Evolutionary conservation across 2,329 filamentous ascomycete species (phyloP), one percentile per base, ranked within the genome.

Genomic region (Nemania sp.): DNA sequence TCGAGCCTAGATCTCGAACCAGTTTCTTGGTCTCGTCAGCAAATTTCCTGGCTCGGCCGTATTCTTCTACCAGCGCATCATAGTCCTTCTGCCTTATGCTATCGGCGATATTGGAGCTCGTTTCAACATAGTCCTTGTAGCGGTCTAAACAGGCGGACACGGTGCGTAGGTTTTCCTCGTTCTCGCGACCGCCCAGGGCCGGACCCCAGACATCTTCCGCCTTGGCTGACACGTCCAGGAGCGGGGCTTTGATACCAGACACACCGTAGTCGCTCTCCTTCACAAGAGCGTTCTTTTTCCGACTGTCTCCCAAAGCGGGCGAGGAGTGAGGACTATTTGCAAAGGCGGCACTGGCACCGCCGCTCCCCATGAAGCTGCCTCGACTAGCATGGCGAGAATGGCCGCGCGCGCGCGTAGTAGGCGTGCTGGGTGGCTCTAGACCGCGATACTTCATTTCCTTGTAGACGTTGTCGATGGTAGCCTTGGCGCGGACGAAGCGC

Each of bases 121-220:
- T 80, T 65, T 95, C 91, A 61, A 97, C 89, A 43, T 94, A 84
- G 28, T 89, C 87, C 56, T 86, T 88, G 69, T 94, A 89, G 57
- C 85, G 85, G 57, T 94, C 88, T 42, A 99, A 79, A 12, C 88
- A 86, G 7, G 81, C 80, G 19, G 91, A 80, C 7, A 97, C 84
- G 0, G 83, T 80, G 70, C 92, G 95, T 50, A 99, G 78, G 57
- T 87, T 87, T 67, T 92, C 89, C 66, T 97, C 94, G 67, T 93
- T 91, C 64, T 97, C 92, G 23, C 90, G 85, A 3, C 94, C 94
- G 43, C 91, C 91, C 31, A 99, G 73, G 1, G 94, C 93, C 2
- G 94, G 94, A 0, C 94, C 94, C 92, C 95, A 99, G 7, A 99
- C 89, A 66, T 99, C 94, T 71, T 97, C 91, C 0, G 93, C 94